Percentiles rank a stretch among this genome's conserved stretches.
These are phyloP conservation scores for Rhodotorula toruloides DNA, from an alignment of 768 basidiomycete species.

Conservation along the genomic window DNA sequence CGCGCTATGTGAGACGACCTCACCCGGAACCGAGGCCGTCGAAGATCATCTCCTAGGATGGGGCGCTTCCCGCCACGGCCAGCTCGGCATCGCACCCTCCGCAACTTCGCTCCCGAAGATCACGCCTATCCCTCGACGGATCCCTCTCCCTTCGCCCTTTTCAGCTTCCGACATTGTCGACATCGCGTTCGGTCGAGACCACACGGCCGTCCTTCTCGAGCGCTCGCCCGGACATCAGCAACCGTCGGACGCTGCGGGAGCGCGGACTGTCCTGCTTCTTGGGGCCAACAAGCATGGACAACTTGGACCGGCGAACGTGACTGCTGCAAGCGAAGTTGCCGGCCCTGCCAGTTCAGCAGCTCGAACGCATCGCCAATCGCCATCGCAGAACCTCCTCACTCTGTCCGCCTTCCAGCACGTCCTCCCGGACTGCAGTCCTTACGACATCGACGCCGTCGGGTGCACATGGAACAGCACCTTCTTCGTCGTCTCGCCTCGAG, in stretches of 20 bases:
- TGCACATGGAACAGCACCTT: conserved; percentile 29
- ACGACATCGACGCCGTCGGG: conserved; percentile 6
- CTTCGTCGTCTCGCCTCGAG: background rate
- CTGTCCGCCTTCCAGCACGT: background rate
- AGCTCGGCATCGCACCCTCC: conserved; percentile 55
- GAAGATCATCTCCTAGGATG: conserved; percentile 61
- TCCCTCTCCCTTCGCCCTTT: background rate
- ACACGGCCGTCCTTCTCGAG: conserved; percentile 26
- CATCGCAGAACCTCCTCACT: background rate
- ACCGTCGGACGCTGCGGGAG: background rate
- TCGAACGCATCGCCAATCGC: background rate
- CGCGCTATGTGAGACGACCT: conserved; percentile 37
- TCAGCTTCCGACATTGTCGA: background rate
- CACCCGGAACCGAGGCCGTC: conserved; percentile 27
- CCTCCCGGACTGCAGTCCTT: background rate
- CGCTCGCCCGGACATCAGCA: no score
- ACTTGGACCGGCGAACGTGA: conserved; percentile 8
- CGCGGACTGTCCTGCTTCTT: background rate
- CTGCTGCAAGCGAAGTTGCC: background rate
- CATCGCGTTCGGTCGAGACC: conserved; percentile 30
- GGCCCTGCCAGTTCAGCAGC: background rate
- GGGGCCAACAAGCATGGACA: conserved; percentile 38
- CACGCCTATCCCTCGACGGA: background rate
- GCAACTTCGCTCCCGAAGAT: background rate
- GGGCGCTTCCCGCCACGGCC: conserved; percentile 79